Percentiles rank a stretch among this genome's conserved stretches.
Evolutionary conservation across 345 rosid species (phyloP).

Genomic region (Populus davidiana): DNA sequence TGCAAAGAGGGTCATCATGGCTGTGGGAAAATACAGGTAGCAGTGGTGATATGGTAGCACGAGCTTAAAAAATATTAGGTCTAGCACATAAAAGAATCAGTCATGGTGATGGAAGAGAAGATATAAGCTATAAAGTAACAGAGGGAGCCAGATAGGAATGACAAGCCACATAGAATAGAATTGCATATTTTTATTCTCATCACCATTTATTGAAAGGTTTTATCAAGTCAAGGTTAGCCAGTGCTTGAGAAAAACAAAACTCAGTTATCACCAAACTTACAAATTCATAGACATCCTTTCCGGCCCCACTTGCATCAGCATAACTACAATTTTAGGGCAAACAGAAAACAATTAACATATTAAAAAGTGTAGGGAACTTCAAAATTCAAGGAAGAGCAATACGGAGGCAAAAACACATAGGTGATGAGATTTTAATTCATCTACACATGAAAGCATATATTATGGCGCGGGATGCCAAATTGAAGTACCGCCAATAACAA

Average conservation of each 20-base stretch:
- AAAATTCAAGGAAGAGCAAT: not conserved
- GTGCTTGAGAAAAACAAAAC: not conserved
- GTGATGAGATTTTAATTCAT: not conserved
- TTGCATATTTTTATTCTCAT: not conserved
- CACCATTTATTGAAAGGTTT: not conserved
- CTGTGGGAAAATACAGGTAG: not conserved
- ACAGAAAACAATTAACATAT: not conserved
- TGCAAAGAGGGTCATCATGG: not conserved
- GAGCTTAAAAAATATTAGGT: not conserved
- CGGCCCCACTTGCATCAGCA: slow-evolving; percentile 73
- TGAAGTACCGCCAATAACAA: not conserved
- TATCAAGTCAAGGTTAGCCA: not conserved
- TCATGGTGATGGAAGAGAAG: not conserved
- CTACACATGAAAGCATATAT: not conserved
- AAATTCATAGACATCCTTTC: slow-evolving; percentile 73
- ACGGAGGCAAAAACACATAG: not conserved
- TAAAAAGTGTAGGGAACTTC: not conserved
- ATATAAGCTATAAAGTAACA: not conserved
- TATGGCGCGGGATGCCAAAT: not conserved
- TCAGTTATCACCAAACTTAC: slow-evolving; percentile 33
- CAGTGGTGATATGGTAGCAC: not conserved
- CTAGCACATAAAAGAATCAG: not conserved
- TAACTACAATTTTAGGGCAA: slow-evolving; percentile 38
- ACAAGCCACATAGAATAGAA: not conserved
- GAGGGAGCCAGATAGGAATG: not conserved